Base-by-base conservation (phyloP, 2,329 filamentous ascomycete genomes). In the Metarhizium album region DNA sequence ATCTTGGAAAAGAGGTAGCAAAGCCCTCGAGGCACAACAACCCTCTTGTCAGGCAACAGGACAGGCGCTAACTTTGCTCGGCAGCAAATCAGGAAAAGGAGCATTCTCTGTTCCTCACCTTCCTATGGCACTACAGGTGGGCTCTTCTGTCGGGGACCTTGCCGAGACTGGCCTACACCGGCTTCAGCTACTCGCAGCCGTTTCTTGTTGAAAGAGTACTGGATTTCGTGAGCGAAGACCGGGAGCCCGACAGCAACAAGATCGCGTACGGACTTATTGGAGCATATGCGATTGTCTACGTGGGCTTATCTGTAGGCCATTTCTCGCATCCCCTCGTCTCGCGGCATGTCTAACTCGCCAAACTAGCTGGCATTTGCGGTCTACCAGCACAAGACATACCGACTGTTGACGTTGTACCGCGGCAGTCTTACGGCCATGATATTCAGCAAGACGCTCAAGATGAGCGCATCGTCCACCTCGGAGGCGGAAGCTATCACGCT, bases 401-500 rank as follows among this genome's bases (percentile, higher is more conserved):
- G 66, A 22, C 58, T 61, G 43, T 61, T 66, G 29, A 62, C 64
- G 1, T 57, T 67, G 55, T 57, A 64, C 40, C 64, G 67, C 8
- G 66, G 60, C 2, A 63, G 61, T 3, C 54, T 70, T 8, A 52
- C 67, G 4, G 69, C 72, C 0, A 66, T 78, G 55, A 70, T 81
- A 14, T 80, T 74, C 56, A 64, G 68, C 38, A 73, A 73, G 53
- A 72, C 71, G 0, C 56, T 72, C 2, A 55, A 59, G 2, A 23
- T 48, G 8, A 38, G 18, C 18, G 24, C 59, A 1, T 58, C 58
- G 4, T 52, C 57, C 2, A 57, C 60, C 13, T 62, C 65, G 13
- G 65, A 68, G 24, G 59, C 62, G 0, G 63, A 64, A 6, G 63
- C 70, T 1, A 52, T 69, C 22, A 74, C 70, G 1, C 56, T 74